Evolutionary conservation across 192 early-diverging fungal species (phyloP).

Genomic region (Backusella circina): DNA sequence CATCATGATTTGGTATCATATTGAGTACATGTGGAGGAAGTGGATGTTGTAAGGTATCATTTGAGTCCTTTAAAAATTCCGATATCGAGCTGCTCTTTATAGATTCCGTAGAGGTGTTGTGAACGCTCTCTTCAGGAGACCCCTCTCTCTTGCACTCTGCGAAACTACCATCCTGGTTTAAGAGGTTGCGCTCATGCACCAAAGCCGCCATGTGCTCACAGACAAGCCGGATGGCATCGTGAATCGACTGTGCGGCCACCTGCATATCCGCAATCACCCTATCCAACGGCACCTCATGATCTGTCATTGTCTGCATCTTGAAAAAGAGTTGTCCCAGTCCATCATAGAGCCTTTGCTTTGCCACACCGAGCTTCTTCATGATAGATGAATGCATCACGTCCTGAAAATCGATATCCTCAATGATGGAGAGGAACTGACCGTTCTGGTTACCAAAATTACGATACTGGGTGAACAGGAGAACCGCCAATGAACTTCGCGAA

Average conservation of each 20-base stretch:
- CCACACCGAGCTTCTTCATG: background rate
- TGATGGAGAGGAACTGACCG: constrained; percentile 8
- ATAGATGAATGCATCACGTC: background rate
- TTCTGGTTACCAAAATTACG: constrained; percentile 13
- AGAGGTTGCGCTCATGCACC: background rate
- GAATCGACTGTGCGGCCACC: background rate
- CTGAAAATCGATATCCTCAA: constrained; percentile 20
- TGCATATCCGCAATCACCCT: background rate
- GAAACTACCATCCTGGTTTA: background rate
- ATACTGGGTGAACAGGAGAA: constrained; percentile 15
- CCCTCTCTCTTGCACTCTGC: background rate
- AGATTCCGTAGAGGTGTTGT: background rate
- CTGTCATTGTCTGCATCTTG: constrained; percentile 22
- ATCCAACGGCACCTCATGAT: background rate
- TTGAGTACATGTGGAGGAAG: background rate
- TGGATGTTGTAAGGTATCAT: background rate
- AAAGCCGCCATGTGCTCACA: constrained; percentile 8
- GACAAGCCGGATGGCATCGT: background rate
- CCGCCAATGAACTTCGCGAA: background rate
- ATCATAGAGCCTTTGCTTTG: background rate
- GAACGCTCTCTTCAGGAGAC: background rate
- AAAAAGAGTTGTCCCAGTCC: constrained; percentile 15
- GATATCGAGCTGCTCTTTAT: background rate
- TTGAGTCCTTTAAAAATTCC: background rate
- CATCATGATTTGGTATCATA: background rate